These are phyloP conservation scores for Globisporangium barbulae DNA, from an alignment of 352 stramenopile genomes.

Conservation along the genomic window DNA sequence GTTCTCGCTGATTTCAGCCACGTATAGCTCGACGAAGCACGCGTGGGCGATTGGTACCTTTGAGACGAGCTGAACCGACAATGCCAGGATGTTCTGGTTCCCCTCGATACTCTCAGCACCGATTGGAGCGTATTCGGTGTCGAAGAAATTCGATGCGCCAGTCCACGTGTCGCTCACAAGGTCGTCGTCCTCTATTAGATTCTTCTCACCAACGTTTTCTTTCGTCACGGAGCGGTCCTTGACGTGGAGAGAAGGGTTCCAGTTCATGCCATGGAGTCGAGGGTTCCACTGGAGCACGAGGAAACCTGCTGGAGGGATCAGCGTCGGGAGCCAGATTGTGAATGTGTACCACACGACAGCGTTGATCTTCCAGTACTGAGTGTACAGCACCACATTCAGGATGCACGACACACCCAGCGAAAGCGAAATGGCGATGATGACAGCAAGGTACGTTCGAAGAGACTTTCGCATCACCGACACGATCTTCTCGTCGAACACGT, in stretches of 20 bases:
- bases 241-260: conserved; percentile 50
- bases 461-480: conserved; percentile 76
- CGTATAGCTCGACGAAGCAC: conserved; percentile 77
- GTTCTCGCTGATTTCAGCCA: conserved; percentile 56
- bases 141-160: conserved; percentile 65
- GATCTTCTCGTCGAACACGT: conserved; percentile 72
- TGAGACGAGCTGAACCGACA: conserved; percentile 67
- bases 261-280: conserved; percentile 68
- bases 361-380: conserved; percentile 58
- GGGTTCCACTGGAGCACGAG: conserved; percentile 85
- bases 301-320: conserved; percentile 74
- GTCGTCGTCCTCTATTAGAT: conserved; percentile 26
- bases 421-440: conserved; percentile 72
- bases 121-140: conserved; percentile 70
- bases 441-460: conserved; percentile 68
- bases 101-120: conserved; percentile 53
- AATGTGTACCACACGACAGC: conserved; percentile 80
- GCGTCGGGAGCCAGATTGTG: conserved; percentile 71
- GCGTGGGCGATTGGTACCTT: conserved; percentile 57
- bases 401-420: conserved; percentile 57
- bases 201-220: conserved; percentile 40
- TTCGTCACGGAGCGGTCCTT: conserved; percentile 41
- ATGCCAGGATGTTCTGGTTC: conserved; percentile 69
- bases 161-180: conserved; percentile 54
- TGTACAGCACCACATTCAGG: conserved; percentile 68